Base-by-base conservation (phyloP, 768 basidiomycete species). In the Kwoniella shandongensis region DNA sequence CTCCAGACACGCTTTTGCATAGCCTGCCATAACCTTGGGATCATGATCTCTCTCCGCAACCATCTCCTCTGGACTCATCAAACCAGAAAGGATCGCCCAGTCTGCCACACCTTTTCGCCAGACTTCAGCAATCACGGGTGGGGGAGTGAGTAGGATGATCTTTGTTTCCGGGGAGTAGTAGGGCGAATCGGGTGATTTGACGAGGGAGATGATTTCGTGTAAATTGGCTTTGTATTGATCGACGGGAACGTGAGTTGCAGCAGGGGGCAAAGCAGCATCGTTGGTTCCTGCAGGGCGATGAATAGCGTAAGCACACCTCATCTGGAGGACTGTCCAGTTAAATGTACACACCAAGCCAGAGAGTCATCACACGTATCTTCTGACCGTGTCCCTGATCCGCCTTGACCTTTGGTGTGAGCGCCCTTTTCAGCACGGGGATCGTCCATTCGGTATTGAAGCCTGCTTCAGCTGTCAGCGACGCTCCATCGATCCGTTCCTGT, bases 101-200 rank as follows among this genome's bases (percentile, higher is more conserved):
- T 84, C 83, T 64, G 81, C 65, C 4, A 84, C 84, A 66, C 86
- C 48, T 22, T 50, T 44, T 20, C 41, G 42, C 47, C 61, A 29
- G 18, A 47, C 44, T 41, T 26, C 45, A 3, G 52, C 53, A 20
- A 69, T 88, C 51, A 91, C 81, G 2, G 91, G 92, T 3, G 91
- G 89, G 11, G 92, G 88, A 12, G 88, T 88, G 56, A 93, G 83
- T 54, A 96, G 80, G 51, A 96, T 78, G 66, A 94, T 81, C 52
- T 82, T 81, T 42, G 91, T 93, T 17, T 80, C 67, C 1, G 88
- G 86, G 10, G 87, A 86, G 77, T 88, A 83, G 68, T 81, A 81
- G n/a, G 79, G 70, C 4, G 89, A 90, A 15, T 79, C 74, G 0
- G 87, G 82, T 2, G 83, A 82, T 46, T 79, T 82, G 44, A 91